Percentiles rank a stretch among this genome's conserved stretches.
Evolutionary conservation across 495 filamentous ascomycete genomes (phyloP).

Genomic region (Aspergillus bertholletiae): DNA sequence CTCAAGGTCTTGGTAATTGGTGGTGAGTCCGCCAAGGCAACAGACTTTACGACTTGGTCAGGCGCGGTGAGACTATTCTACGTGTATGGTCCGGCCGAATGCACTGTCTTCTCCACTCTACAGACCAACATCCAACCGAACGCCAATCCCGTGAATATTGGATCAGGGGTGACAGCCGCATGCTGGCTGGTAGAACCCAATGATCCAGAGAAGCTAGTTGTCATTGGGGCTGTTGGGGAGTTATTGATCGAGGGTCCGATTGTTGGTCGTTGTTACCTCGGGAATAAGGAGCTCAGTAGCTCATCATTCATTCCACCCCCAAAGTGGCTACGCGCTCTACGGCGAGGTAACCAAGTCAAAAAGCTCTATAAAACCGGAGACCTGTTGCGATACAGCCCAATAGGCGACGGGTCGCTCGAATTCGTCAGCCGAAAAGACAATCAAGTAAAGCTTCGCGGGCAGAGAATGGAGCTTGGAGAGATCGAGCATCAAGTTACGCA

Average conservation of each 20-base stretch:
- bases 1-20: constrained; percentile 13
- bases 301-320: neutral
- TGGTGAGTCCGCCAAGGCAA: constrained; percentile 17
- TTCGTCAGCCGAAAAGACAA: constrained; percentile 50
- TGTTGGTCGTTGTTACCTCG: too few species aligned
- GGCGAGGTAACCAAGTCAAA: too few species aligned
- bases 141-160: neutral
- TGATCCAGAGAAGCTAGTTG: constrained; percentile 40
- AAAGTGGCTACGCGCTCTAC: too few species aligned
- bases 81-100: constrained; percentile 43
- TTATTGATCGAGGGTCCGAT: constrained; percentile 51
- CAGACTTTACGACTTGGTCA: too few species aligned
- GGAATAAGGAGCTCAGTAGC: too few species aligned
- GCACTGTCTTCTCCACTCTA: constrained; percentile 38
- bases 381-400: constrained; percentile 41
- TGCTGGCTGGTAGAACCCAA: constrained; percentile 45
- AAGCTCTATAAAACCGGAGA: constrained; percentile 54
- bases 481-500: constrained; percentile 42
- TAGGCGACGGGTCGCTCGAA: constrained; percentile 41
- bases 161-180: neutral
- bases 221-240: constrained; percentile 48
- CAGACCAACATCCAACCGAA: neutral
- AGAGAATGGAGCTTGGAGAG: constrained; percentile 51
- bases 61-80: constrained; percentile 3
- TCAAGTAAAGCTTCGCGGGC: constrained; percentile 51